phyloP scores from a whole-genome alignment of 2,329 filamentous ascomycete genomes.

The Xylariomycetidae sp. region DNA sequence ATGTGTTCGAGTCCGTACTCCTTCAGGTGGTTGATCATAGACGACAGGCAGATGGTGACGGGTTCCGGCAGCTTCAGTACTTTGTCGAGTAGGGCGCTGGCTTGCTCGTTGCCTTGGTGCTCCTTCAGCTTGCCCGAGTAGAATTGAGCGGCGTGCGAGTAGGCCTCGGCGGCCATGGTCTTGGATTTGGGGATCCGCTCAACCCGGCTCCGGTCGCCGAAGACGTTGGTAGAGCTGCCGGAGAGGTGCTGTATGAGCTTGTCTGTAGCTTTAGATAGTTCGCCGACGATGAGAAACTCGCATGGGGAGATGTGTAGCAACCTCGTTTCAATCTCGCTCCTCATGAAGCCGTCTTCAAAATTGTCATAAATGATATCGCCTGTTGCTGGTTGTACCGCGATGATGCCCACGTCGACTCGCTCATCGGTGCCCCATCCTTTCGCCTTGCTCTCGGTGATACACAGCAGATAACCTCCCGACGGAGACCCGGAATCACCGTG shows the following conservation, averaged over 20 bases:
- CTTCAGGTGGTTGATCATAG: slow-evolving; percentile 89
- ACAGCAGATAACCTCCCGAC: slow-evolving; percentile 82
- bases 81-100: slow-evolving; percentile 71
- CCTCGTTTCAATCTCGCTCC: slow-evolving; percentile 92
- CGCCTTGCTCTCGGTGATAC: slow-evolving; percentile 78
- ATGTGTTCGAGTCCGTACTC: slow-evolving; percentile 95
- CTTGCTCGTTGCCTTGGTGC: slow-evolving; percentile 48
- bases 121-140: slow-evolving; percentile 81
- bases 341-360: slow-evolving; percentile 97
- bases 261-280: slow-evolving; percentile 84
- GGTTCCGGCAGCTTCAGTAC: slow-evolving; percentile 80
- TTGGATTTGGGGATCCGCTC: slow-evolving; percentile 73
- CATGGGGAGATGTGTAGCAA: slow-evolving; percentile 92
- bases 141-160: slow-evolving; percentile 86
- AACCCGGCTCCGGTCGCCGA: slow-evolving; percentile 83
- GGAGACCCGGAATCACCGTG: slow-evolving; percentile 44
- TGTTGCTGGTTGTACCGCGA: slow-evolving; percentile 92
- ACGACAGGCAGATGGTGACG: slow-evolving; percentile 86
- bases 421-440: slow-evolving; percentile 83
- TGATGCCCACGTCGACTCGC: slow-evolving; percentile 83
- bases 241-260: slow-evolving; percentile 89
- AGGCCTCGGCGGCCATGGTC: slow-evolving; percentile 77
- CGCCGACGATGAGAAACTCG: slow-evolving; percentile 89
- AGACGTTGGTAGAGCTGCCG: slow-evolving; percentile 83
- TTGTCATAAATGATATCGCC: slow-evolving; percentile 94